Base-by-base conservation (phyloP, 805 yeast species). In the Yarrowia porcina region DNA sequence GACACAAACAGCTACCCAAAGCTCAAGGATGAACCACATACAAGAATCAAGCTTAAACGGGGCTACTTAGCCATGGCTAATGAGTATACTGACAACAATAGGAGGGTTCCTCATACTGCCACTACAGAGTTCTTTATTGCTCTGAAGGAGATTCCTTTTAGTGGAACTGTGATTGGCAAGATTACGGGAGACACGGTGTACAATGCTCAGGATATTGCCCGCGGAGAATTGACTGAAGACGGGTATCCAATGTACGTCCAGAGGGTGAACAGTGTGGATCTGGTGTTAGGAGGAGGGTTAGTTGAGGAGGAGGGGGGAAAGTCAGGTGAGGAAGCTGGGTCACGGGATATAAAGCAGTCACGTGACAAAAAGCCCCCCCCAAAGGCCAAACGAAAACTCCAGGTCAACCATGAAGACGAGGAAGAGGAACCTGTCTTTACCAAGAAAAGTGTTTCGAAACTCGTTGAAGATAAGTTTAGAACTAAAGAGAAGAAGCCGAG, bases 11-110 rank as follows among this genome's bases (percentile, higher is more conserved):
- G 64, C 20, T 75, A 25, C 18, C 35, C 44, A 2, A 52, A 33
- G 23, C 44, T 74, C 52, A 66, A 68, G 41, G 75, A 74, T 64
- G 91, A 86, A 69, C 75, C 73, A 64, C 82, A 84, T 69, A 70
- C 81, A 1, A 72, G 90, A 32, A 71, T 87, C 44, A 72, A 78
- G 59, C 83, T 80, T 38, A 75, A 77, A 41, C 76, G 87, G 56
- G 91, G 90, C 0, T 69, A 82, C 9, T 65, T 87, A 1, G 89
- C 85, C 0, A 76, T 80, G 66, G 82, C 82, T 12, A 76, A 74
- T 56, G 66, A 70, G 21, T 74, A 69, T n/a, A 67, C 63, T 5
- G 71, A 71, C 61, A 71, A 67, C 20, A 21, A 61, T 6, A 28
- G 65, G 17, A n/a, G 61, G 7, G 54, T 59, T 4, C 39, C 39